Evolutionary conservation across 805 yeast genomes (phyloP), one percentile per base, ranked within the genome.

Genomic region (Metschnikowia reukaufii): DNA sequence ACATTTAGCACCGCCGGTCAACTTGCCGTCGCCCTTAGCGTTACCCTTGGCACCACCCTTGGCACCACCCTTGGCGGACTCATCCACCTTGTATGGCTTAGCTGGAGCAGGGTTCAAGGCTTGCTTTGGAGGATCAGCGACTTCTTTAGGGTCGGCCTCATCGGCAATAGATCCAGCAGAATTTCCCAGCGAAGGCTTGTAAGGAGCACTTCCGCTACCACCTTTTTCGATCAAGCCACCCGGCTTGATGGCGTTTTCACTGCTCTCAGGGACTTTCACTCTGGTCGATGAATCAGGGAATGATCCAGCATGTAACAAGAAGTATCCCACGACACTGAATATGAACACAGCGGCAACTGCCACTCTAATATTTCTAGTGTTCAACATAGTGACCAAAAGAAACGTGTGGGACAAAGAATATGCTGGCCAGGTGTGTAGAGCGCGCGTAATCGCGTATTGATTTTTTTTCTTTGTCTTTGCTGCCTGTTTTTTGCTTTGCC

Each of bases 341-440:
- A 81, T 63, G 19, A 78, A 77, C 36, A 81, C 55, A 1, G 82
- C 77, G 10, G 78, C 78, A 10, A 80, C 61, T 13, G 78, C 53
- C 50, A 78, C 73, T 49, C 86, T 80, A 55, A 76, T 66, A 62
- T 78, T 79, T 59, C 81, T 70, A 48, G 72, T 65, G 54, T 73
- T 61, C 55, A 71, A 51, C 72, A 70, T 64, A 36, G 20, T 43
- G 19, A 20, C 23, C 27, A 15, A 15, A 30, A 38, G 29, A 34
- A 19, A 19, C 42, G 16, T 36, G 23, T 20, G 30, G 31, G n/a
- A 15, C 27, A 9, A n/a, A 30, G 21, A 44, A 23, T 21, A 31
- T 25, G 40, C 25, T 15, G 18, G 40, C 21, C 40, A 16, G 27
- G 40, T 37, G 39, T 36, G 21, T 25, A 16, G 19, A 17, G 6